phyloP scores from a whole-genome alignment of 2,329 filamentous ascomycete species.

The Coniochaeta sp. region DNA sequence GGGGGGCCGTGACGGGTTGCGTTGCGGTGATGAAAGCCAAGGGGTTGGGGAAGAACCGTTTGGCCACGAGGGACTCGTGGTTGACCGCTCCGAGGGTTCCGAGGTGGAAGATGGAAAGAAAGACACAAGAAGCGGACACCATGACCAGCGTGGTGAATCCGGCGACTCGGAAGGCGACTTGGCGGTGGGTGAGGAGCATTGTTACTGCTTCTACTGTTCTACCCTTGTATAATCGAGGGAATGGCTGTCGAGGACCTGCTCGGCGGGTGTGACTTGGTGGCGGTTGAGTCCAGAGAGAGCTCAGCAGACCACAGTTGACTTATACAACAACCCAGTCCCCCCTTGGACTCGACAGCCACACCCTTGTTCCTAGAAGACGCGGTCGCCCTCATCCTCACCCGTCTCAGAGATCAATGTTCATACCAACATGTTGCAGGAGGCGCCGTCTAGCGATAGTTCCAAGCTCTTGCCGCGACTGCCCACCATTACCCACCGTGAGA shows the following conservation, averaged over 20 bases:
- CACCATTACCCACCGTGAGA: too few relatives aligned
- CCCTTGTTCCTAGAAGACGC: not conserved
- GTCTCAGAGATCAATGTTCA: not conserved
- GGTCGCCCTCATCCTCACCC: not conserved
- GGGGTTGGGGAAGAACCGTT: not conserved
- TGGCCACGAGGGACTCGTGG: not conserved
- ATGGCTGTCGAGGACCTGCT: not conserved
- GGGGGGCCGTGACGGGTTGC: not conserved
- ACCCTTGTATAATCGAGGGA: not conserved
- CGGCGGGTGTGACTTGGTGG: not conserved
- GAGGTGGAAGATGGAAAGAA: not conserved
- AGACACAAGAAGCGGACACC: not conserved
- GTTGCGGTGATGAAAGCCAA: not conserved
- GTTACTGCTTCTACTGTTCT: not conserved
- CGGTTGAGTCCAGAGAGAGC: not conserved
- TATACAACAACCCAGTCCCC: not conserved
- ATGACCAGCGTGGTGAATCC: not conserved
- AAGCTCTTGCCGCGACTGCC: not conserved
- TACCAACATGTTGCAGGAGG: not conserved
- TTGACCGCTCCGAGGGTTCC: not conserved
- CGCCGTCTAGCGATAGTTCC: not conserved
- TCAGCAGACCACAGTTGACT: not conserved
- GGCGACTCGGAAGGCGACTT: not conserved
- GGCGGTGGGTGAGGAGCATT: not conserved
- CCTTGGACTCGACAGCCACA: not conserved